Evolutionary conservation across 257 asterid genomes (phyloP), one percentile per base, ranked within the genome.

Genomic region (Jasminum sambac): DNA sequence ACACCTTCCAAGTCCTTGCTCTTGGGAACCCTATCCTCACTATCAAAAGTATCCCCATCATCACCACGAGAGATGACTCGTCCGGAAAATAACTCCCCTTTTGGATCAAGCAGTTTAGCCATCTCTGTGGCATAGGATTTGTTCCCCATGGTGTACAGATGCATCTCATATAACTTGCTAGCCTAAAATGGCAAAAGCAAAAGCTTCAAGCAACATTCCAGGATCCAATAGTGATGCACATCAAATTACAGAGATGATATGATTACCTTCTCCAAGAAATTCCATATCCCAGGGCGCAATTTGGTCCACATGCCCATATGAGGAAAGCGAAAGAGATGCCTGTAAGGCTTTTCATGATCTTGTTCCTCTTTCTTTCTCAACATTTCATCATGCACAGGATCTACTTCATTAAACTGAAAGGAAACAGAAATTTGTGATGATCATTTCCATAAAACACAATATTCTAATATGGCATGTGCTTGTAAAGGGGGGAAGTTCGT

Each of bases 301-400:
- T 95, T 95, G 61, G 99, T 95, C 99, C 99, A 95, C 99, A 95
- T 95, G 71, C 83, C 87, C 99, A 95, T 95, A 77, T 95, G 98
- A 36, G 96, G 97, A 82, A 91, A 95, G 70, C 97, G 87, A 71
- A 91, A 89, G 46, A 95, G 87, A 79, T 95, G 96, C 82, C 91
- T 84, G 13, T 78, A 86, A 46, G 89, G 80, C 83, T 89, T 95
- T 68, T 89, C 96, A 34, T 96, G 95, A 64, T 95, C 99, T 71
- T 83, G 95, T 73, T 88, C 98, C 83, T 95, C 99, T 84, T 88
- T 91, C 89, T 89, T 89, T 66, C 93, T 89, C 86, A 95, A 84
- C 72, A 91, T 79, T 74, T 95, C 99, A 66, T 91, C 94, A 80
- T 95, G 96, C 74, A 60, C 43, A 0, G 82, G 88, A 68, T 91